Base-by-base conservation (phyloP, 176 grass and related monocot genomes). In the Aegilops tauschii region DNA sequence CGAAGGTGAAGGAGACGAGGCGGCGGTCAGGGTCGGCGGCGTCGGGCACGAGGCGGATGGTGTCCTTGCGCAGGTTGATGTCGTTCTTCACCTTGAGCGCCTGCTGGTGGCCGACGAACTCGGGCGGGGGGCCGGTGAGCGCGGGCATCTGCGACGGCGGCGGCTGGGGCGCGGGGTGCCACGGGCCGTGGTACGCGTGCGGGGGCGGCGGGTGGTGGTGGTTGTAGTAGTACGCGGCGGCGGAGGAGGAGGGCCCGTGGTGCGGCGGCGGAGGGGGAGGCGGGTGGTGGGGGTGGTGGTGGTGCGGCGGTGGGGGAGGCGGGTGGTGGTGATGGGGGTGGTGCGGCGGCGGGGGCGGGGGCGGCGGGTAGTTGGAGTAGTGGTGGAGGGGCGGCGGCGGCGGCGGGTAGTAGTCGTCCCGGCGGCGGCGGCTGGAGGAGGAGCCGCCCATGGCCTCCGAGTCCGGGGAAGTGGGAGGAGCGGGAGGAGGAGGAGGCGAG, bases 1-100 rank as follows among this genome's bases (percentile, higher is more conserved):
- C 97, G 64, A 94, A 99, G 73, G 93, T 91, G 82, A 99, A 99
- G 14, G 94, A 80, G 77, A 99, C 90, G 25, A 99, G 97, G 73
- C 77, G 73, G 52, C 83, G 87, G 39, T 94, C 92, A 1, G 92
- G 90, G 42, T 93, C 90, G 0, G 64, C 61, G 34, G 67, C 83
- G 75, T 99, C 92, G 13, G 83, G 89, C 13, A 93, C 83, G 82
- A 99, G 89, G n/a, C 88, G 74, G 82, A 99, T 94, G 66, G 90
- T 90, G 65, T 96, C 90, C 89, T 96, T 99, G 72, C 92, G 97
- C 92, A 99, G 72, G 80, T 99, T 99, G 61, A 96, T 40, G 69
- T 93, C 91, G 84, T 93, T 99, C 94, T 96, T 99, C 69, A 99
- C 89, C 76, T 79, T 99, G 87, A 52, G 90, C 1, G 97, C 84